phyloP scores from a whole-genome alignment of 176 grass and related monocot genomes.

The Oryza australiensis region DNA sequence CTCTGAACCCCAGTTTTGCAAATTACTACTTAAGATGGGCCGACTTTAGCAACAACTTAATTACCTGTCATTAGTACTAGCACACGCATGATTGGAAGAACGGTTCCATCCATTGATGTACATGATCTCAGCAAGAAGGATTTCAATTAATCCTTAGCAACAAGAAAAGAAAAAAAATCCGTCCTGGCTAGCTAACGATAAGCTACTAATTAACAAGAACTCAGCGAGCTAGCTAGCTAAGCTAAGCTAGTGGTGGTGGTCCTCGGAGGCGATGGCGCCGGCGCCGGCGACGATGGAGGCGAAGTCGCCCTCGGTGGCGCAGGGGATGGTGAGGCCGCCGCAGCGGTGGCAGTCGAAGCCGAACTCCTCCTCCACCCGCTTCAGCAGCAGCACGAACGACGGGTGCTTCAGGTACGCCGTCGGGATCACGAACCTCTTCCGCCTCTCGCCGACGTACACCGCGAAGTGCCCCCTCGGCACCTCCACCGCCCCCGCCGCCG shows the following conservation, averaged over 20 bases:
- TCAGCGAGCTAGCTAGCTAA: neutral
- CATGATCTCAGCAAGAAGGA: neutral
- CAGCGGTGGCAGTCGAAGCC: conserved; percentile 51
- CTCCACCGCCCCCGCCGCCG: neutral
- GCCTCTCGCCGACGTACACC: conserved; percentile 57
- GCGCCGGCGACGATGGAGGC: conserved; percentile 12
- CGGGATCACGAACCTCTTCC: conserved; percentile 60
- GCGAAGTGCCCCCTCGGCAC: conserved; percentile 54
- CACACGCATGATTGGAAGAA: neutral
- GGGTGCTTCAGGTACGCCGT: conserved; percentile 54
- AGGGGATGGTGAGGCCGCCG: conserved; percentile 56
- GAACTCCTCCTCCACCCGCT: conserved; percentile 62
- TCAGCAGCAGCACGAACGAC: conserved; percentile 48
- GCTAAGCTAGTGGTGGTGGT: neutral
- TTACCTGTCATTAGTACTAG: neutral
- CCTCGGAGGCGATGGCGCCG: neutral
- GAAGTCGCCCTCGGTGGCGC: conserved; percentile 41
- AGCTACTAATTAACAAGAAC: neutral
- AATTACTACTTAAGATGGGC: too few relatives aligned
- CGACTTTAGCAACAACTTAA: too few relatives aligned
- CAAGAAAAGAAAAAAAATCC: neutral
- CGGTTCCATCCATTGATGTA: neutral
- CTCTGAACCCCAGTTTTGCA: too few relatives aligned
- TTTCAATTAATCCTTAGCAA: neutral
- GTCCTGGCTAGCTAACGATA: neutral